These are phyloP conservation scores for Nitzschia sp. DNA, from an alignment of 108 stramenopile species.

Conservation along the genomic window DNA sequence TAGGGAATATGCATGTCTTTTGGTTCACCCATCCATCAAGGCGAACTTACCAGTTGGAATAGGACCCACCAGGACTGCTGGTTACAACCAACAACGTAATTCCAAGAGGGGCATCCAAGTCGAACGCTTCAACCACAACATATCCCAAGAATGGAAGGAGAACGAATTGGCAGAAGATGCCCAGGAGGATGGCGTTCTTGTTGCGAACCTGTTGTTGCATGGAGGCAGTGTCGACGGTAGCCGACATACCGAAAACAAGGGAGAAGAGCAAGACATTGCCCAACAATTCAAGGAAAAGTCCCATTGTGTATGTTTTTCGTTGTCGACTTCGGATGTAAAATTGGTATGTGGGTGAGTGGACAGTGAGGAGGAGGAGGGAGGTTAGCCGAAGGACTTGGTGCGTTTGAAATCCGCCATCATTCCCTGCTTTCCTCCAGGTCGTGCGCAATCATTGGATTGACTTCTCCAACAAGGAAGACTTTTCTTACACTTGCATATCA, in stretches of 20 bases:
- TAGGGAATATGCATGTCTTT: too few relatives aligned
- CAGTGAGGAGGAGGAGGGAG: too few relatives aligned
- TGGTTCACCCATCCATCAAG: too few relatives aligned
- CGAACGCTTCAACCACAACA: slow-evolving; percentile 51
- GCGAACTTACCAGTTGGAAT: slow-evolving; percentile 65
- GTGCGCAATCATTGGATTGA: too few relatives aligned
- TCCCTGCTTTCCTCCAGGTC: too few relatives aligned
- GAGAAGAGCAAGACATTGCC: slow-evolving; percentile 59
- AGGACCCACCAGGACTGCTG: slow-evolving; percentile 81
- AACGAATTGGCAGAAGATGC: slow-evolving; percentile 64
- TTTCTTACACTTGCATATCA: too few relatives aligned
- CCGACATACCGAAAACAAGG: slow-evolving; percentile 71
- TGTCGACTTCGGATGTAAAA: too few relatives aligned
- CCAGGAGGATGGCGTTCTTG: slow-evolving; percentile 51
- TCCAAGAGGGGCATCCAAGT: slow-evolving; percentile 52
- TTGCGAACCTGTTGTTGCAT: slow-evolving; percentile 55
- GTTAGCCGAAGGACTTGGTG: too few relatives aligned
- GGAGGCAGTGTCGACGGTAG: slow-evolving; percentile 56
- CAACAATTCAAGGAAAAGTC: slow-evolving; percentile 1
- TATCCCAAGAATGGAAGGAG: slow-evolving; percentile 85
- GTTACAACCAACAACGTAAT: slow-evolving; percentile 81
- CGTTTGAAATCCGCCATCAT: too few relatives aligned
- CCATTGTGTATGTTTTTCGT: not conserved
- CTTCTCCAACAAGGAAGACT: too few relatives aligned
- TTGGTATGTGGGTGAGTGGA: too few relatives aligned